Conservation (phyloP, 805 yeast species). For the Wickerhamiella bombiphila region DNA sequence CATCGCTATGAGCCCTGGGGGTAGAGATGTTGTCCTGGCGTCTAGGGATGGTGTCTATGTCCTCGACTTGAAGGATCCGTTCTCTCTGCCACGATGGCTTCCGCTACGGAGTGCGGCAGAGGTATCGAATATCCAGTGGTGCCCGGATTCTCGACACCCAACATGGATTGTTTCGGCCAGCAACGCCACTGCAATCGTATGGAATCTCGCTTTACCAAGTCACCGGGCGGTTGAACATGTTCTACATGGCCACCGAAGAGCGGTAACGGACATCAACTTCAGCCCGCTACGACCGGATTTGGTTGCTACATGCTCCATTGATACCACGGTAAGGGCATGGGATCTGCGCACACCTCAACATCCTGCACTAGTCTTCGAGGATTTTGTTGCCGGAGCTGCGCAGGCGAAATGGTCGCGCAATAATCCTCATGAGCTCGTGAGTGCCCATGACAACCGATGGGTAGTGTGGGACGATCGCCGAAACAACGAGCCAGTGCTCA, state of each 20-base stretch:
- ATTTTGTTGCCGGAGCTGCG: slow-evolving; percentile 88
- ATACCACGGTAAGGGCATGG: slow-evolving; percentile 79
- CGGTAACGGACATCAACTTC: slow-evolving; percentile 90
- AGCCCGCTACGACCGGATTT: slow-evolving; percentile 77
- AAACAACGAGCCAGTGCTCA: slow-evolving; percentile 59
- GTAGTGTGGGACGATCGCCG: slow-evolving; percentile 81
- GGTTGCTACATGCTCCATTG: slow-evolving; percentile 86
- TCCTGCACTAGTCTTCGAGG: slow-evolving; percentile 72
- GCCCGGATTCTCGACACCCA: slow-evolving; percentile 74
- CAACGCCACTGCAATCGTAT: slow-evolving; percentile 85
- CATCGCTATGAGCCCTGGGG: slow-evolving; percentile 76
- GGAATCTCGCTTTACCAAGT: slow-evolving; percentile 72
- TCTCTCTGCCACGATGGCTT: slow-evolving; percentile 85
- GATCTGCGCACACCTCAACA: slow-evolving; percentile 63
- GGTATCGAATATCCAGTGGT: slow-evolving; percentile 98
- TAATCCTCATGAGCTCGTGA: slow-evolving; percentile 64
- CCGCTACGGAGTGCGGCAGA: slow-evolving; percentile 93
- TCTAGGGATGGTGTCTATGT: slow-evolving; percentile 73
- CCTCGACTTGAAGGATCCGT: slow-evolving; percentile 91
- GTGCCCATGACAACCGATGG: slow-evolving; percentile 69
- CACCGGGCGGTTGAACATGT: slow-evolving; percentile 71
- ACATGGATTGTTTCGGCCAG: slow-evolving; percentile 89
- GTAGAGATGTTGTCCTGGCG: slow-evolving; percentile 87
- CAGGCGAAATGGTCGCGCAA: slow-evolving; percentile 87
- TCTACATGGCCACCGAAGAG: slow-evolving; percentile 79